A percentile compares a stretch with the other conserved stretches of the same genome.
phyloP scores from a whole-genome alignment of 768 basidiomycete species.

The Trametes cubensis region DNA sequence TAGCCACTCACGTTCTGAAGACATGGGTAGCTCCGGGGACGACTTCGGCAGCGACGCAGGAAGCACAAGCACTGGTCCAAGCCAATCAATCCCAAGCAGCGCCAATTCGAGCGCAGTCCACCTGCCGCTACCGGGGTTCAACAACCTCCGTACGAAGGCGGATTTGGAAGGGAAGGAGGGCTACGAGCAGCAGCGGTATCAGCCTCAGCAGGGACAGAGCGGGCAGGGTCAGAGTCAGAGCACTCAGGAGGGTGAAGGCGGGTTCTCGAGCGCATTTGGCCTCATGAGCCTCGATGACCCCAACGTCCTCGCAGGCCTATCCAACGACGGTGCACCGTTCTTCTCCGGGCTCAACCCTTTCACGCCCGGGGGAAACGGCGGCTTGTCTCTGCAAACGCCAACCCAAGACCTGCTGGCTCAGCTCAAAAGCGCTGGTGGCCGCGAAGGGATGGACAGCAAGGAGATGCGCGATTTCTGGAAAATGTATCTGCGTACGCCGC shows the following conservation, averaged over 20 bases:
- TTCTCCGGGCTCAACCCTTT: slow-evolving; percentile 42
- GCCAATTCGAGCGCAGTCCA: slow-evolving; percentile 56
- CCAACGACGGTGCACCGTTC: slow-evolving; percentile 63
- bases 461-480: slow-evolving; percentile 77
- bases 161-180: slow-evolving; percentile 22
- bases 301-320: slow-evolving; percentile 62
- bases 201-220: slow-evolving; percentile 16
- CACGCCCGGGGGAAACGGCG: slow-evolving; percentile 27
- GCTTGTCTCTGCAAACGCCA: slow-evolving; percentile 41
- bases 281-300: slow-evolving; percentile 78
- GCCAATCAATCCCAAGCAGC: slow-evolving; percentile 39
- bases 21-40: slow-evolving; percentile 25
- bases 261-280: slow-evolving; percentile 59
- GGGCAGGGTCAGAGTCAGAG: slow-evolving; percentile 6
- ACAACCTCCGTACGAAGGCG: slow-evolving; percentile 30
- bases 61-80: slow-evolving; percentile 43
- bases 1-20: slow-evolving; percentile 25
- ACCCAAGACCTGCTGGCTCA: slow-evolving; percentile 33
- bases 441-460: slow-evolving; percentile 29
- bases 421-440: slow-evolving; percentile 31
- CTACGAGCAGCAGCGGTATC: slow-evolving; percentile 22
- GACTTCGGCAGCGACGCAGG: slow-evolving; percentile 47
- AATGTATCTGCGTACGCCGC: slow-evolving; percentile 70
- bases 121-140: slow-evolving; percentile 42
- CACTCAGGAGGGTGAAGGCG: slow-evolving; percentile 34